Conservation (phyloP, 2,329 filamentous ascomycete species). For the Aspergillus sp. region DNA sequence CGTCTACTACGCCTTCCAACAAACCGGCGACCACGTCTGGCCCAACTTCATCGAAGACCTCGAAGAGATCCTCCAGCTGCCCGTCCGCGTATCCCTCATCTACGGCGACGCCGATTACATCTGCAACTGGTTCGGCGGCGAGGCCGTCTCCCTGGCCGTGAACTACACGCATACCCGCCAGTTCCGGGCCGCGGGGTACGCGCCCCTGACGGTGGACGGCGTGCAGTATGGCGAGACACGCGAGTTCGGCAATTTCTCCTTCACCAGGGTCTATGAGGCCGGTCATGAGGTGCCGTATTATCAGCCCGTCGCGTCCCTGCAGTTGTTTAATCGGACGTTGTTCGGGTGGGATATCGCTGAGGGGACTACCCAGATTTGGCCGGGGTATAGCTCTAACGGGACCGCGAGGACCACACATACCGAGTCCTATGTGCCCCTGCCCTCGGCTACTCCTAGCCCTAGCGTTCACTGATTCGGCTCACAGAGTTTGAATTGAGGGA, state of each 20-base stretch:
- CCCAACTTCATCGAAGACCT: slow-evolving; percentile 60
- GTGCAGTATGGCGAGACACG: slow-evolving; percentile 68
- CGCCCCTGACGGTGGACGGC: slow-evolving; percentile 67
- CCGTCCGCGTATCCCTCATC: slow-evolving; percentile 69
- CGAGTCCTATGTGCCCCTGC: slow-evolving; percentile 39
- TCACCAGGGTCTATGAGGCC: slow-evolving; percentile 65
- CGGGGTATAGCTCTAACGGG: slow-evolving; percentile 42
- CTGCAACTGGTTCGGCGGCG: slow-evolving; percentile 66
- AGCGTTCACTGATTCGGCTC: background rate
- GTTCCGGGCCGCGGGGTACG: slow-evolving; percentile 70
- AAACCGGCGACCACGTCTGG: slow-evolving; percentile 62
- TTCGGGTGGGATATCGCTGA: slow-evolving; percentile 56
- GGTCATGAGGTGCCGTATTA: slow-evolving; percentile 61
- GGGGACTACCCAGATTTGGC: slow-evolving; percentile 41
- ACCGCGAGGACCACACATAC: slow-evolving; percentile 46
- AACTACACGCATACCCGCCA: slow-evolving; percentile 50
- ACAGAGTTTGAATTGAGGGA: background rate
- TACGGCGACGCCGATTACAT: slow-evolving; percentile 64
- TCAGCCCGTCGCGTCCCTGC: slow-evolving; percentile 60
- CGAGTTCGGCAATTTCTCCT: slow-evolving; percentile 73
- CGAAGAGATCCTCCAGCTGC: slow-evolving; percentile 58
- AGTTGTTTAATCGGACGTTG: slow-evolving; percentile 62
- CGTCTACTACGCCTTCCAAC: slow-evolving; percentile 50
- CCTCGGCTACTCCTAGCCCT: slow-evolving; percentile 19
- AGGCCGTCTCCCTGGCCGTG: slow-evolving; percentile 67